Evolutionary conservation across 371 early-diverging fungal genomes (phyloP).

Genomic region (Ecytonucleospora hepatopenaei): DNA sequence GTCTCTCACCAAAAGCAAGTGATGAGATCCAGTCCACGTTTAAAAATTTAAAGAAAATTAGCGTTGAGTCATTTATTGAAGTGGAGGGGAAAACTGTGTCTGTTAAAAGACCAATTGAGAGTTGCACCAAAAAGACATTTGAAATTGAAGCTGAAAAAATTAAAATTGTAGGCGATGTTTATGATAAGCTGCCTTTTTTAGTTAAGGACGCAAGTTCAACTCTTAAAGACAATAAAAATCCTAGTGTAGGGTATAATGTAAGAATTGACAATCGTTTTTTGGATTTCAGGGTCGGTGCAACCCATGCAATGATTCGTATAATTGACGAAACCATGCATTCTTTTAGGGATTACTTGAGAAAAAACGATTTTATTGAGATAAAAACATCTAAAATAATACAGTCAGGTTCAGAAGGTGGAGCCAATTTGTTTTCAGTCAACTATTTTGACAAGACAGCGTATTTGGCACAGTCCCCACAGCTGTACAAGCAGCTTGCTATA

Average conservation of each 20-base stretch:
- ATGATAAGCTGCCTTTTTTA: constrained; percentile 69
- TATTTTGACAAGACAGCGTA: constrained; percentile 86
- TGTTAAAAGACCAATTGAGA: constrained; percentile 32
- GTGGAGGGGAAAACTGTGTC: constrained; percentile 28
- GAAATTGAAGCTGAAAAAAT: constrained; percentile 46
- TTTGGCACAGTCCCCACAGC: constrained; percentile 95
- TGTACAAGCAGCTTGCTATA: constrained; percentile 98
- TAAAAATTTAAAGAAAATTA: neutral
- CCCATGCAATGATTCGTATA: constrained; percentile 89
- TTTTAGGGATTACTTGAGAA: constrained; percentile 78
- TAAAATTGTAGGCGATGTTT: constrained; percentile 26
- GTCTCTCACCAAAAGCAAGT: neutral
- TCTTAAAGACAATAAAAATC: constrained; percentile 58
- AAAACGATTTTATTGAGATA: constrained; percentile 80
- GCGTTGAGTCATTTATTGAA: constrained; percentile 49
- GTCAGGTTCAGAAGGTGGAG: constrained; percentile 92
- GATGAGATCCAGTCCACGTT: constrained; percentile 4
- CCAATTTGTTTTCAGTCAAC: constrained; percentile 85
- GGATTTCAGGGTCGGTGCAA: constrained; percentile 84
- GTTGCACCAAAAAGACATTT: constrained; percentile 43
- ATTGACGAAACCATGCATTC: constrained; percentile 78
- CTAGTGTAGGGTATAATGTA: constrained; percentile 71
- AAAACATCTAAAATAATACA: constrained; percentile 92
- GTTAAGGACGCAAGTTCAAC: constrained; percentile 82
- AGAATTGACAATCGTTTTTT: constrained; percentile 86